Conservation (phyloP, 2,329 filamentous ascomycete genomes). For the Fusarium agapanthi region DNA sequence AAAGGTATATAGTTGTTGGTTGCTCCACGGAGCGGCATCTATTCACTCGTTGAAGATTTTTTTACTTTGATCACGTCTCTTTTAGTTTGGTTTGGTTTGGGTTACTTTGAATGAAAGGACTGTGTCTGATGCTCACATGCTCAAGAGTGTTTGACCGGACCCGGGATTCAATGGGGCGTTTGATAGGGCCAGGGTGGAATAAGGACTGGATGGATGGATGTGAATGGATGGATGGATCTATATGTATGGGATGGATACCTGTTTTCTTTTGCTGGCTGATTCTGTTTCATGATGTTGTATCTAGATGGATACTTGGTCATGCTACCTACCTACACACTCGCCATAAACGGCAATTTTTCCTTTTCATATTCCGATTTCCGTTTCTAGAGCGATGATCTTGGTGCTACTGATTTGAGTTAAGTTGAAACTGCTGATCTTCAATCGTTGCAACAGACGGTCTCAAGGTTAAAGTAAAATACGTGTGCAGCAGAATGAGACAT, state of each 20-base stretch:
- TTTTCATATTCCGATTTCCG: neutral
- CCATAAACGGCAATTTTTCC: constrained; percentile 39
- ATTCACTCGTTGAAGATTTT: constrained; percentile 27
- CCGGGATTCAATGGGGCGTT: constrained; percentile 35
- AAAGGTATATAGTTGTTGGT: constrained; percentile 20
- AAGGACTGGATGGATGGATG: constrained; percentile 9
- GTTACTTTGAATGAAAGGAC: constrained; percentile 15
- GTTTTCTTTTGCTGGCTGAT: constrained; percentile 30
- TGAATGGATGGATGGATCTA: neutral
- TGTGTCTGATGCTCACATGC: constrained; percentile 23
- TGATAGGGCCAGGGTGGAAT: constrained; percentile 32
- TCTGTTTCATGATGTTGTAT: constrained; percentile 42
- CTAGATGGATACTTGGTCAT: constrained; percentile 38
- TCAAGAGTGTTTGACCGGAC: constrained; percentile 2
- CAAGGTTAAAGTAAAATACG: neutral
- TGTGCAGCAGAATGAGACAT: constrained; percentile 18
- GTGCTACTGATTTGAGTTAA: neutral
- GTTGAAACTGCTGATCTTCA: constrained; percentile 15
- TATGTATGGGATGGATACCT: constrained; percentile 24
- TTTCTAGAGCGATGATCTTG: neutral
- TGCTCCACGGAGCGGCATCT: constrained; percentile 21
- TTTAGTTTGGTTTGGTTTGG: constrained; percentile 8
- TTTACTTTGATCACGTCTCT: constrained; percentile 27
- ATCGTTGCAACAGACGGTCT: constrained; percentile 9
- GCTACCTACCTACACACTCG: constrained; percentile 12